Conservation (phyloP, 257 asterid species). For the Cynanchum wilfordii region DNA sequence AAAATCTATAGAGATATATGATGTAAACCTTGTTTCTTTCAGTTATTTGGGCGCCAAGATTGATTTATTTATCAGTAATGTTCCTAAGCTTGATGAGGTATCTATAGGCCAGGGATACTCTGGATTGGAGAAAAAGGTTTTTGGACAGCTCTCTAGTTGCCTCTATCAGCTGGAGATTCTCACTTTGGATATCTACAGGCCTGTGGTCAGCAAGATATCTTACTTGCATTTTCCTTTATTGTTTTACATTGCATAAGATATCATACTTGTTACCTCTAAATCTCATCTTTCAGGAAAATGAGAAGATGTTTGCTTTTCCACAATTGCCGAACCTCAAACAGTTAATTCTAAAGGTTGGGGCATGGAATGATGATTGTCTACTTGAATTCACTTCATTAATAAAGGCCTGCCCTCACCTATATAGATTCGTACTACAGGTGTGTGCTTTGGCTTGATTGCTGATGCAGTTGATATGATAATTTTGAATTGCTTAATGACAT, state of each 20-base stretch:
- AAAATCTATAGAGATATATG: slow-evolving; percentile 37
- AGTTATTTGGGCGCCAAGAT: slow-evolving; percentile 37
- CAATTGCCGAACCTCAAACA: slow-evolving; percentile 47
- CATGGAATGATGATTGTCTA: slow-evolving; percentile 44
- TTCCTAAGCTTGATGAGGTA: slow-evolving; percentile 47
- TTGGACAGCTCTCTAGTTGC: slow-evolving; percentile 43
- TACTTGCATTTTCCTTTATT: neutral
- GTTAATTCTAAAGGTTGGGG: slow-evolving; percentile 41
- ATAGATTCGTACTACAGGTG: slow-evolving; percentile 49
- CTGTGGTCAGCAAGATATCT: slow-evolving; percentile 31
- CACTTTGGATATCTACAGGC: slow-evolving; percentile 40
- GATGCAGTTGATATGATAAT: neutral
- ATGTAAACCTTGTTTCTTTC: slow-evolving; percentile 41
- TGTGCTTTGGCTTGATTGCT: slow-evolving; percentile 13
- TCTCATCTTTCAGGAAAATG: slow-evolving; percentile 28
- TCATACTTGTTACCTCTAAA: neutral
- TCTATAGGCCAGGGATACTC: slow-evolving; percentile 33
- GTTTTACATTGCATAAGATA: slow-evolving; percentile 4
- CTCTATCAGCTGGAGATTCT: slow-evolving; percentile 43
- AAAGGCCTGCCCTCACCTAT: slow-evolving; percentile 40
- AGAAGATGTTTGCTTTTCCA: slow-evolving; percentile 31
- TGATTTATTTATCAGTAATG: slow-evolving; percentile 29
- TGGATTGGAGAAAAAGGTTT: slow-evolving; percentile 39
- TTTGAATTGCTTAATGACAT: neutral
- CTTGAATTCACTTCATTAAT: slow-evolving; percentile 43